These are phyloP conservation scores for Penicillium paneum DNA, from an alignment of 2,329 filamentous ascomycete species.

Conservation along the genomic window DNA sequence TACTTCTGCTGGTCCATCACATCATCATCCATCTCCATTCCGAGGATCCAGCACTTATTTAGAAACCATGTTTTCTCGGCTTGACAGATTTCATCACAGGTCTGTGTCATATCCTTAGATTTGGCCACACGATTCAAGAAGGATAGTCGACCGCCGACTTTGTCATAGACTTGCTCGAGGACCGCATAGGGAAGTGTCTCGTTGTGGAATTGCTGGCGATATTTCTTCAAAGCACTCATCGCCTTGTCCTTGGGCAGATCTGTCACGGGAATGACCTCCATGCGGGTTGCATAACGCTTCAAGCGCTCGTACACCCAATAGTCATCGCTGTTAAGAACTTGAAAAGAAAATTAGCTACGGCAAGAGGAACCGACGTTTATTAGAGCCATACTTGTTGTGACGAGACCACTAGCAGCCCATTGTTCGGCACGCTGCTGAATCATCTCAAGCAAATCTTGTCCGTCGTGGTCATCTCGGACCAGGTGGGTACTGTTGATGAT, in stretches of 20 bases:
- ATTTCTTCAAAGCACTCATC: slow-evolving; percentile 70
- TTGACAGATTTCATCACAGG: slow-evolving; percentile 69
- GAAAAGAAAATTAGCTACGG: not conserved
- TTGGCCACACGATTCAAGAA: slow-evolving; percentile 91
- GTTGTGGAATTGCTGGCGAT: slow-evolving; percentile 73
- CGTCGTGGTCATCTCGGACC: slow-evolving; percentile 85
- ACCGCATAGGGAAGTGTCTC: slow-evolving; percentile 53
- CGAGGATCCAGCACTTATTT: slow-evolving; percentile 75
- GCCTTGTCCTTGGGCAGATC: slow-evolving; percentile 79
- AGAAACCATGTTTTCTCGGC: slow-evolving; percentile 75
- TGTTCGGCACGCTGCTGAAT: slow-evolving; percentile 94
- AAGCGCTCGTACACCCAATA: slow-evolving; percentile 98
- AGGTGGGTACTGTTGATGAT: slow-evolving; percentile 95
- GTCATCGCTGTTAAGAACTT: slow-evolving; percentile 94
- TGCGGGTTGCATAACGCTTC: slow-evolving; percentile 86
- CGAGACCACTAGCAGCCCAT: slow-evolving; percentile 88
- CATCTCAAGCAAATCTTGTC: slow-evolving; percentile 88
- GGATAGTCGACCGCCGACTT: slow-evolving; percentile 81
- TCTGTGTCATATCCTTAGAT: slow-evolving; percentile 71
- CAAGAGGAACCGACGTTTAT: not conserved
- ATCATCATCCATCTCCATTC: slow-evolving; percentile 83
- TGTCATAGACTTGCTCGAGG: slow-evolving; percentile 77
- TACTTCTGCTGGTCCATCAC: slow-evolving; percentile 99
- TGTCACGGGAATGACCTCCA: slow-evolving; percentile 85
- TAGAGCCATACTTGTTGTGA: slow-evolving; percentile 59